Evolutionary conservation across 352 stramenopile species (phyloP), one percentile per base, ranked within the genome.

Genomic region (Blastocystis sp.): DNA sequence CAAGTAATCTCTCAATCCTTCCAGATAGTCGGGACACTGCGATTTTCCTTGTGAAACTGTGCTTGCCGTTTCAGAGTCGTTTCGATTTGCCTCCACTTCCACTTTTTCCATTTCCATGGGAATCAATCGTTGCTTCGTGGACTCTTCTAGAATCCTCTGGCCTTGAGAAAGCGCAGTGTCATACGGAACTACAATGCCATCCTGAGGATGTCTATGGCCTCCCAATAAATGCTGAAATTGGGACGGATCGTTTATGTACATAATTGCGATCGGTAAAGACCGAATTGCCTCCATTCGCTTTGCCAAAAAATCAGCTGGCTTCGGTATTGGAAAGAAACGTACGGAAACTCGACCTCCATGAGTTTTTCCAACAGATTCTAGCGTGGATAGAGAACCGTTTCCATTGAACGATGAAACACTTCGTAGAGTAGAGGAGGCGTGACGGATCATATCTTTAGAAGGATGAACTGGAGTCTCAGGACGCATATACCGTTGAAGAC

Each of bases 221-320:
- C 50, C 34, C 5, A 85, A 55, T 6, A 85, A 53, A 34, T 85
- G 73, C 26, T 85, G 16, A 50, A 85, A 85, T 16, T 85, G 65
- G 24, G 73, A 68, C 4, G 59, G 30, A 34, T 85, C 73, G 3
- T 66, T 53, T 34, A 56, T 78, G 34, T 54, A 54, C 26, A 43
- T 34, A 13, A 85, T 68, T n/a, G 55, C 73, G 13, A 85, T 20
- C 7, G 73, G 73, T 50, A 85, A 34, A 16, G 16, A 53, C 37
- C 26, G 43, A 8, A 68, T 68, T 37, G 73, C 73, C 50, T 85
- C 34, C 11, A 24, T 30, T 4, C 73, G 47, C 73, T 69, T 39
- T 53, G 65, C 53, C 4, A 68, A 37, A 55, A 66, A 34, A 20
- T 69, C 43, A 11, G 73, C 20, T 13, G 73, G 73, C 11, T 45